Evolutionary conservation across 768 basidiomycete genomes (phyloP).

Genomic region (Mycena kentingensis): DNA sequence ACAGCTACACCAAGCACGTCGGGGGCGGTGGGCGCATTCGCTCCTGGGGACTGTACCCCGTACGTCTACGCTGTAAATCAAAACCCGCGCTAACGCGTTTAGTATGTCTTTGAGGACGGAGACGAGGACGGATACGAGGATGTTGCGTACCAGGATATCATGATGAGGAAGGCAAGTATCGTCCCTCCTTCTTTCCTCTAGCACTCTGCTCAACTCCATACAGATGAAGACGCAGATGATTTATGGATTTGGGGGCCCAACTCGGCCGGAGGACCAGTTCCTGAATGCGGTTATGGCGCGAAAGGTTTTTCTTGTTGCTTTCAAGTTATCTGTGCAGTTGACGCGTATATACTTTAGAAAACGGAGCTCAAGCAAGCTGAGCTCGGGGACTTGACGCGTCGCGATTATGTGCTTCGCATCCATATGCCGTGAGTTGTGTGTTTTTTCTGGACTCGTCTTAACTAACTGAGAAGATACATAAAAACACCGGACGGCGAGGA

Average conservation of each 20-base stretch:
- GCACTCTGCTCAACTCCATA: neutral
- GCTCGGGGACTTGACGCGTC: constrained; percentile 25
- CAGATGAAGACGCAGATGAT: constrained; percentile 25
- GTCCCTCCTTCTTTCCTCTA: neutral
- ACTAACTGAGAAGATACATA: constrained; percentile 15
- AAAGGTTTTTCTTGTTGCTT: constrained; percentile 24
- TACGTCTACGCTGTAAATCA: constrained; percentile 3
- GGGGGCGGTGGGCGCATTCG: constrained; percentile 24
- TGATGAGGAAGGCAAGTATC: constrained; percentile 21
- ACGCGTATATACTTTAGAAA: constrained; percentile 17
- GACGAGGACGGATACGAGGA: constrained; percentile 14
- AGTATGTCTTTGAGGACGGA: constrained; percentile 18
- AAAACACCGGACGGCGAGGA: constrained; percentile 18
- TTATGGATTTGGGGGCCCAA: constrained; percentile 15
- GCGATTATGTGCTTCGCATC: constrained; percentile 26
- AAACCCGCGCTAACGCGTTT: neutral
- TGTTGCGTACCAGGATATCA: constrained; percentile 12
- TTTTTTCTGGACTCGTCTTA: neutral
- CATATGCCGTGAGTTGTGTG: constrained; percentile 18
- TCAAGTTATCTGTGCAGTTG: neutral
- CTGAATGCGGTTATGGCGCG: constrained; percentile 23
- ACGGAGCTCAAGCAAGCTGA: constrained; percentile 22
- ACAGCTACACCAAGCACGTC: constrained; percentile 15
- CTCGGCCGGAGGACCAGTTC: constrained; percentile 27
- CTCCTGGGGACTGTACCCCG: constrained; percentile 31